These are phyloP conservation scores for Arabidopsis arenosa DNA, from an alignment of 345 rosid species.

Conservation along the genomic window DNA sequence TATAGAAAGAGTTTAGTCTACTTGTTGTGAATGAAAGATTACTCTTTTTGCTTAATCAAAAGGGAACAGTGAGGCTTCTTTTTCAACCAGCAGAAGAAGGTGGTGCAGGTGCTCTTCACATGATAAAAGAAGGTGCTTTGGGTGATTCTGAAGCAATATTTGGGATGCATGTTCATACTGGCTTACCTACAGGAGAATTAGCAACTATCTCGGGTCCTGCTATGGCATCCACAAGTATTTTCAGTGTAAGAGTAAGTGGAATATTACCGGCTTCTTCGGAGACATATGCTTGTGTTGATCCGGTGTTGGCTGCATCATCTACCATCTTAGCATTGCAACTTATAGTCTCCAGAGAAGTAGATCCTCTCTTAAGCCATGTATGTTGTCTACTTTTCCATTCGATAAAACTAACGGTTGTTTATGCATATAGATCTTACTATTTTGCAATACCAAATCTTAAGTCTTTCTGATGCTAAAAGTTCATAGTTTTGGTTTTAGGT, in stretches of 20 bases:
- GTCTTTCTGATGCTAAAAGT: conserved; percentile 1
- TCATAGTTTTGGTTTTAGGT: conserved; percentile 56
- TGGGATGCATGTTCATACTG: conserved; percentile 65
- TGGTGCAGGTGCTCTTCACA: conserved; percentile 83
- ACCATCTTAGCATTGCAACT: conserved; percentile 80
- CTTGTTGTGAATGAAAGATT: conserved; percentile 16
- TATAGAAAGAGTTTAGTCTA: conserved; percentile 13
- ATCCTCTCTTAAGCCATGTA: conserved; percentile 76
- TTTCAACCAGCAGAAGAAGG: conserved; percentile 97
- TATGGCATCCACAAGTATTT: conserved; percentile 59
- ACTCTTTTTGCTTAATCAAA: conserved; percentile 23
- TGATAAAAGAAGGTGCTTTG: conserved; percentile 87
- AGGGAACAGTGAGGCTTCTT: conserved; percentile 90
- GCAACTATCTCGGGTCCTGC: conserved; percentile 63
- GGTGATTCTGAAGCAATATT: conserved; percentile 91
- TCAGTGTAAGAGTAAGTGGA: conserved; percentile 65
- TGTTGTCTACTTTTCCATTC: conserved; percentile 11
- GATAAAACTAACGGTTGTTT: not conserved
- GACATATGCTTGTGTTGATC: conserved; percentile 64
- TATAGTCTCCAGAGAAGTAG: conserved; percentile 75
- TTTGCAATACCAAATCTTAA: not conserved
- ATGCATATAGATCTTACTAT: not conserved
- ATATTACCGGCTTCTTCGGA: conserved; percentile 55
- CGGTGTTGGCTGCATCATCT: conserved; percentile 71
- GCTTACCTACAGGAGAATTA: conserved; percentile 61